Evolutionary conservation across 2,329 filamentous ascomycete genomes (phyloP), one percentile per base, ranked within the genome.

Genomic region (Epichloe coenophiala): DNA sequence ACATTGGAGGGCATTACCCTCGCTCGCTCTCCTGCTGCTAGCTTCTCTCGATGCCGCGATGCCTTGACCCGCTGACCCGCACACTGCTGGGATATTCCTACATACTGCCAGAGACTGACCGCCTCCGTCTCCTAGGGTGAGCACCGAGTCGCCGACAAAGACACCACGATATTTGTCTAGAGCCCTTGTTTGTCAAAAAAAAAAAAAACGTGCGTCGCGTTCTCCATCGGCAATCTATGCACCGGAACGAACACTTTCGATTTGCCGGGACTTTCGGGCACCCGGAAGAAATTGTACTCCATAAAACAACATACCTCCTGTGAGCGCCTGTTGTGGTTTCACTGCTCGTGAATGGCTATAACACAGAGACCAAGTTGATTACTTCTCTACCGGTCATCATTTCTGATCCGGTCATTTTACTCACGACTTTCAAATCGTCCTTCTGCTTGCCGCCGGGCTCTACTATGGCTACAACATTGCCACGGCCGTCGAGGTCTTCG

Each of bases 401-500:
- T 17, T 5, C 37, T 46, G 17, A 42, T 35, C 12, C 45, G 41
- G 42, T 36, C 9, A 31, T 35, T 11, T 19, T 33, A 39, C 27
- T 15, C 8, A 17, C 45, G 27, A 36, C 39, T 5, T 27, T 15
- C 15, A 13, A 33, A n/a, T 19, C 8, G 15, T 38, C 35, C 9
- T 19, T 11, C 19, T 42, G 17, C 44, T 19, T 38, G 36, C 33
- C 37, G 35, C 27, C 40, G 37, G 31, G 21, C n/a, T 41, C 31
- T 17, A 48, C 17, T 48, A 63, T 66, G 65, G 58, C 64, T 53
- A 81, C 82, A 49, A 72, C 83, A 42, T 72, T 87, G 47, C 84
- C 85, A 49, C 77, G 81, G 64, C 76, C 81, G 27, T 76, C 83
- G 17, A 77, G 83, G 65, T 77, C 81, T 27, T 81, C 84, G 8